Evolutionary conservation across 2,329 filamentous ascomycete genomes (phyloP).

Genomic region (Colletotrichum somersetense): DNA sequence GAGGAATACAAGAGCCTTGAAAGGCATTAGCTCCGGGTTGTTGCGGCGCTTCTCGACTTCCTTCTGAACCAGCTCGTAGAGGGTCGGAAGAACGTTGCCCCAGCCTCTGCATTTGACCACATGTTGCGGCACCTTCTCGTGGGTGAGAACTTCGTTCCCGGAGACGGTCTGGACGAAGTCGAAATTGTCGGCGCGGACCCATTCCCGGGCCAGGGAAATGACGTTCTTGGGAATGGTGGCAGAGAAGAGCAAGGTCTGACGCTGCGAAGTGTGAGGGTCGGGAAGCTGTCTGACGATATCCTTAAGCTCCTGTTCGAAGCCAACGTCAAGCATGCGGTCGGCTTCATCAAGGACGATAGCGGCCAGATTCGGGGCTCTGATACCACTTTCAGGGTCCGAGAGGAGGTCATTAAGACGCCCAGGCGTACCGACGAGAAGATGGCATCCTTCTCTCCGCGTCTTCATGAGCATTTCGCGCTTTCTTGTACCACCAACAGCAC

Average conservation of each 20-base stretch:
- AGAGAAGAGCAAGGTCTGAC: constrained; percentile 95
- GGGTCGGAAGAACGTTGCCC: constrained; percentile 80
- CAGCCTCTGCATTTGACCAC: constrained; percentile 75
- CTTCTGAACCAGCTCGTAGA: constrained; percentile 80
- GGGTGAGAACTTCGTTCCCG: constrained; percentile 85
- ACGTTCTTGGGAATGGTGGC: constrained; percentile 91
- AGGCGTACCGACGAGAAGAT: constrained; percentile 91
- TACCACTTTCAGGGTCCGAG: constrained; percentile 70
- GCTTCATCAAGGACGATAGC: constrained; percentile 97
- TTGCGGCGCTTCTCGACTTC: constrained; percentile 62
- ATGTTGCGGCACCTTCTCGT: constrained; percentile 86
- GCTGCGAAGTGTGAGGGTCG: constrained; percentile 69
- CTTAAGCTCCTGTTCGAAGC: constrained; percentile 76
- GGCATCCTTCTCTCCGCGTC: constrained; percentile 82
- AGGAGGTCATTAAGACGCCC: constrained; percentile 89
- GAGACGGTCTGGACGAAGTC: constrained; percentile 91
- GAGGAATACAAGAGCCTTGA: constrained; percentile 97
- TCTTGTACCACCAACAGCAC: constrained; percentile 91
- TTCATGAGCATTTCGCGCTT: constrained; percentile 76
- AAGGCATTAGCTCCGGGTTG: constrained; percentile 66
- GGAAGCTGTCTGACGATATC: constrained; percentile 75
- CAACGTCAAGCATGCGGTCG: constrained; percentile 98
- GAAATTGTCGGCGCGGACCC: constrained; percentile 83
- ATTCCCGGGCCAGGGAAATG: constrained; percentile 79
- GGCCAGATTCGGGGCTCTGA: constrained; percentile 84